Evolutionary conservation across 768 basidiomycete species (phyloP), one percentile per base, ranked within the genome.

Genomic region (Asterophora lycoperdoides): DNA sequence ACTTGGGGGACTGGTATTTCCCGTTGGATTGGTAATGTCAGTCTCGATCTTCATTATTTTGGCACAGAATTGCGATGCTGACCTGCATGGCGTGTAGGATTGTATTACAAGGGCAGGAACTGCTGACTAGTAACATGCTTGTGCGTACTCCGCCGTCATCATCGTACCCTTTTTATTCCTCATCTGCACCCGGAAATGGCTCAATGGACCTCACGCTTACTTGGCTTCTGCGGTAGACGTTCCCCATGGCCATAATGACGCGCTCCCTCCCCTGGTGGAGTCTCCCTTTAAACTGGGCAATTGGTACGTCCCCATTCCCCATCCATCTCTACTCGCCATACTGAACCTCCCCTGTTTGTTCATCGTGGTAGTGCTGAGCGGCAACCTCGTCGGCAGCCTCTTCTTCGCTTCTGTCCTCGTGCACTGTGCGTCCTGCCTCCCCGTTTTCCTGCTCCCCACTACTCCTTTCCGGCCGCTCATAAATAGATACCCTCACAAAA

Each of bases 61-160:
- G 40, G 30, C 19, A 19, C 32, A n/a, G 13, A 19, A 30, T 3
- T n/a, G 15, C 41, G 23, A 51, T 17, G 17, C 33, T 51, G 17
- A 47, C 14, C 29, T 10, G 48, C 18, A 1, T 19, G 8, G 19
- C 3, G 39, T 15, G 13, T 53, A 88, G 86, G 86, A 86, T 89
- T 51, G 75, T 84, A 11, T 68, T 88, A 11, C 82, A 86, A 65
- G 81, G 81, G 1, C 71, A 80, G 37, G 86, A 89, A 49, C 73
- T 89, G 1, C 62, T 88, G 30, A 88, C 86, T 41, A 86, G 85
- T 58, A 85, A 86, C 59, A 80, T 89, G 78, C 78, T 89, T 83
- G 84, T 40, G 63, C 17, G 34, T 17, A 40, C 13, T 23, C 29
- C 9, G 8, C 46, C n/a, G n/a, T n/a, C n/a, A n/a, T n/a, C n/a